Conservation (phyloP, 805 yeast genomes). For the Huiozyma sinensis region DNA sequence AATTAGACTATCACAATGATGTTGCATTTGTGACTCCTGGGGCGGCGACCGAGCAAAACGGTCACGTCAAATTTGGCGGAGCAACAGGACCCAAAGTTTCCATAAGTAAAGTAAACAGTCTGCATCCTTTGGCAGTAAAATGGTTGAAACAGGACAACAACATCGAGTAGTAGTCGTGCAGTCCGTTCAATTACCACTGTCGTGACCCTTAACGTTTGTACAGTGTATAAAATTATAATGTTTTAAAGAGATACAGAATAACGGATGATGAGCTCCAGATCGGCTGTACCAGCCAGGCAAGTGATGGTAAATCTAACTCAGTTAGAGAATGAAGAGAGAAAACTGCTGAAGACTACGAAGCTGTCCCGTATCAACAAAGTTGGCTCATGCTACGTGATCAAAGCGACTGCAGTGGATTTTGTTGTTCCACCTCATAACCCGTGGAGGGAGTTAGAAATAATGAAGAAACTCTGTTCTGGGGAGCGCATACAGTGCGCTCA, state of each 20-base stretch:
- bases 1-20: conserved; percentile 26
- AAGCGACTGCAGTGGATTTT: conserved; percentile 17
- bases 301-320: conserved; percentile 1
- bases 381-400: conserved; percentile 10
- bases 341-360: conserved; percentile 14
- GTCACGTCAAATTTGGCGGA: conserved; percentile 10
- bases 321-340: conserved; percentile 1
- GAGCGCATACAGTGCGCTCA: conserved; percentile 1
- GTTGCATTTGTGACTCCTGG: conserved; percentile 22
- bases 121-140: conserved; percentile 62
- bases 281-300: no score
- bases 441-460: conserved; percentile 14
- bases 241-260: no score
- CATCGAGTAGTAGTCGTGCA: background rate
- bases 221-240: no score
- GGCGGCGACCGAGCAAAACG: conserved; percentile 9
- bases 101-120: conserved; percentile 32
- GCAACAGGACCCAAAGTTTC: conserved; percentile 7
- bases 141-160: conserved; percentile 39
- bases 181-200: no score
- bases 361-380: conserved; percentile 16
- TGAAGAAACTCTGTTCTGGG: conserved; percentile 7
- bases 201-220: no score
- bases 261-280: no score
- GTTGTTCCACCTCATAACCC: conserved; percentile 24